Conservation (phyloP, 73 alveolate species). For the Paramecium biaurelia region DNA sequence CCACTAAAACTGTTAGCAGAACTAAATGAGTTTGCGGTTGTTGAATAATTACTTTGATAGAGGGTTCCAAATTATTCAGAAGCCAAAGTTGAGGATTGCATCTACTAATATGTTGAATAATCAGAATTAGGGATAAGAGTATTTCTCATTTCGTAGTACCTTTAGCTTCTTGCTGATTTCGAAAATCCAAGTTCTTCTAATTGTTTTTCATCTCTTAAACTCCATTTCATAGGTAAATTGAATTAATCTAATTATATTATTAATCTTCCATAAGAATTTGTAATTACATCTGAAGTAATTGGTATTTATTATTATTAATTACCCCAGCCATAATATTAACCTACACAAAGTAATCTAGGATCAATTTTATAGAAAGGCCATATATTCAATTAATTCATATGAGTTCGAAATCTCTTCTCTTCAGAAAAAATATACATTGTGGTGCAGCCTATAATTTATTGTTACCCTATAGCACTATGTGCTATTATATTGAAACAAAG, state of each 20-base stretch:
- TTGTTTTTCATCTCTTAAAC: constrained; percentile 59
- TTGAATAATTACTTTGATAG: background rate
- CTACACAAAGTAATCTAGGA: constrained; percentile 63
- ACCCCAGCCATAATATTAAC: constrained; percentile 58
- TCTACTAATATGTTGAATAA: background rate
- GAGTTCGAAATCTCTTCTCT: constrained; percentile 32
- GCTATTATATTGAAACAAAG: constrained; percentile 60
- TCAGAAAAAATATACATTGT: constrained; percentile 66
- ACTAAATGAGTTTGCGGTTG: background rate
- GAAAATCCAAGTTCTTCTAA: constrained; percentile 61
- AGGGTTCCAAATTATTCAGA: background rate
- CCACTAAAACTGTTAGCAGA: background rate
- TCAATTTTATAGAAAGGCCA: constrained; percentile 71
- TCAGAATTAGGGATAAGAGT: background rate
- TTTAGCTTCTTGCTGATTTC: constrained; percentile 41
- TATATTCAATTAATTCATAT: constrained; percentile 54
- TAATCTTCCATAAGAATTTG: constrained; percentile 58
- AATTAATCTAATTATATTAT: constrained; percentile 56
- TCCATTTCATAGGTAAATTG: constrained; percentile 47
- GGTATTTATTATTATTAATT: background rate
- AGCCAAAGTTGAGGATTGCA: background rate
- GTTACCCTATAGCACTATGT: constrained; percentile 48
- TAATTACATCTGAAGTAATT: background rate
- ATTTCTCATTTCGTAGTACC: constrained; percentile 37
- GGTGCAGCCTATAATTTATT: constrained; percentile 62